phyloP scores from a whole-genome alignment of 2,329 filamentous ascomycete genomes.

The Sporothrix dimorphospora region DNA sequence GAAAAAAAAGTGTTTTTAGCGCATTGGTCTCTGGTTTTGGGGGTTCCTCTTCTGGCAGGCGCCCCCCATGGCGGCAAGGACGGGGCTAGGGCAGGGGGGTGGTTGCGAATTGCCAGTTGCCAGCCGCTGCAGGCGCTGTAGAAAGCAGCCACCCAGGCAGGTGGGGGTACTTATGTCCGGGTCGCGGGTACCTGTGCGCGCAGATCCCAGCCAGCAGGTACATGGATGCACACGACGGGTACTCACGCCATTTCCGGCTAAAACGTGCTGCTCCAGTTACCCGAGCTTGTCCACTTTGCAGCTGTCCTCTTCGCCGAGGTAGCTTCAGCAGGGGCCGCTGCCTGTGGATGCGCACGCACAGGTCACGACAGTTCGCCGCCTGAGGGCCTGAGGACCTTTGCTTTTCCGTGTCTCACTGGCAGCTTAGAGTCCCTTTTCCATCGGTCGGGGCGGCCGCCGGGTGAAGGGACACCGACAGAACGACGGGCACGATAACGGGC shows the following conservation, averaged over 20 bases:
- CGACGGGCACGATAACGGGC: conserved; percentile 5
- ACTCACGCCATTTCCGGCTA: conserved; percentile 29
- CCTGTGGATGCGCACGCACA: too few species aligned
- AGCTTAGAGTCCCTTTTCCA: neutral
- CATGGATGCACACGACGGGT: neutral
- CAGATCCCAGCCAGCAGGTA: neutral
- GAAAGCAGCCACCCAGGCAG: neutral
- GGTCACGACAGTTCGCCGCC: neutral
- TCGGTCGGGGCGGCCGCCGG: conserved; percentile 18
- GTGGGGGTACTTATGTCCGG: neutral
- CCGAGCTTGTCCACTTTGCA: conserved; percentile 30
- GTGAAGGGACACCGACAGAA: conserved; percentile 27
- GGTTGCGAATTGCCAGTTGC: neutral
- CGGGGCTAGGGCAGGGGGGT: neutral
- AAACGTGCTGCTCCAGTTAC: conserved; percentile 32
- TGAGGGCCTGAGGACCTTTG: neutral
- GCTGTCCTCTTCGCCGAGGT: conserved; percentile 33
- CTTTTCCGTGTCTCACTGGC: conserved; percentile 17
- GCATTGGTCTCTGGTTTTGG: conserved; percentile 14
- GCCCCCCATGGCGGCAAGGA: conserved; percentile 9
- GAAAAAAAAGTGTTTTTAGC: conserved; percentile 15
- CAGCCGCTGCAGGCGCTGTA: conserved; percentile 24
- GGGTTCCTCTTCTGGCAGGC: neutral
- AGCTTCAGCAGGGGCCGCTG: conserved; percentile 12
- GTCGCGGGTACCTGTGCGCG: neutral